Evolutionary conservation across 1,284 basidiomycete genomes (phyloP).

Genomic region (Pyrrhoderma lamaoense): DNA sequence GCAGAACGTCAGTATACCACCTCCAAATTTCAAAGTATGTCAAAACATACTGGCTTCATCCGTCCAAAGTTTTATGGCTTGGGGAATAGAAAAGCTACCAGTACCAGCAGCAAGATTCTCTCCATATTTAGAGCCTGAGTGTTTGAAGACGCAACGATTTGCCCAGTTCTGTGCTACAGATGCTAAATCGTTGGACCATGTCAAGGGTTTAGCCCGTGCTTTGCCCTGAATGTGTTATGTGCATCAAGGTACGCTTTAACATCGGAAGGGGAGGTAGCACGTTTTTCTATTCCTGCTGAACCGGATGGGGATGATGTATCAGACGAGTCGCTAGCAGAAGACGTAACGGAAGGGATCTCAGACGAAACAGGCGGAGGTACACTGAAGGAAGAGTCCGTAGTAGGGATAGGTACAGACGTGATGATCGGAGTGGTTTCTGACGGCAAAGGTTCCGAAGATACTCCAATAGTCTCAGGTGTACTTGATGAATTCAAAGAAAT

Average conservation of each 20-base stretch:
- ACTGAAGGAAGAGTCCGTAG: too few species aligned
- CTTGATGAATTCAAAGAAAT: too few species aligned
- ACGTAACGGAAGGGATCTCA: too few species aligned
- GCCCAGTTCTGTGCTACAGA: slow-evolving; percentile 43
- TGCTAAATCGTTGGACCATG: slow-evolving; percentile 42
- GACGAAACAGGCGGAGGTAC: too few species aligned
- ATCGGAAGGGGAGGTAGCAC: too few species aligned
- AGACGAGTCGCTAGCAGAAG: too few species aligned
- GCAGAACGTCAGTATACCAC: neutral
- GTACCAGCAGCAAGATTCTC: slow-evolving; percentile 53
- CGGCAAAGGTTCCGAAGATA: too few species aligned
- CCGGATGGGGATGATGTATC: too few species aligned
- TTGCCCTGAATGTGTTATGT: slow-evolving; percentile 41
- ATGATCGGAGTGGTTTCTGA: too few species aligned
- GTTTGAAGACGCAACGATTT: slow-evolving; percentile 38
- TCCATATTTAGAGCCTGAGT: slow-evolving; percentile 39
- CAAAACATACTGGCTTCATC: slow-evolving; percentile 22
- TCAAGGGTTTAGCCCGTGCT: slow-evolving; percentile 36
- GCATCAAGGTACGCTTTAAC: slow-evolving; percentile 31
- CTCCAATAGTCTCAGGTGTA: too few species aligned
- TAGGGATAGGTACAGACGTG: too few species aligned
- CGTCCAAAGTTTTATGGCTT: slow-evolving; percentile 28
- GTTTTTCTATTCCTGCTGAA: too few species aligned
- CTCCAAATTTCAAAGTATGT: slow-evolving; percentile 3
- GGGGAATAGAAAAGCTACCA: slow-evolving; percentile 35